Conservation (phyloP, 176 grass and related monocot species). For the Triticum timopheevii region DNA sequence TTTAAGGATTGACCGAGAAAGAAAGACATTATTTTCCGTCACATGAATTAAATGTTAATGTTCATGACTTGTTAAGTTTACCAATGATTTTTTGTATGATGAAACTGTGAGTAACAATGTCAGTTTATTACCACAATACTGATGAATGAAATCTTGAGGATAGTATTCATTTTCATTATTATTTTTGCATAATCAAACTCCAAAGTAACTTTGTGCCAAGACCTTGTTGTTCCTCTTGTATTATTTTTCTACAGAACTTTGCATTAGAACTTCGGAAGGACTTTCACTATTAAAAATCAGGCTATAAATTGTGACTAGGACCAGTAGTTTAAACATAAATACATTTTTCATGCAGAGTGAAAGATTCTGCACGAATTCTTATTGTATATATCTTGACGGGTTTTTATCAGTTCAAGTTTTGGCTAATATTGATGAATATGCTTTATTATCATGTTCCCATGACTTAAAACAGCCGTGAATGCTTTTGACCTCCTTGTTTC, state of each 20-base stretch:
- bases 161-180: conserved; percentile 5
- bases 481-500: conserved; percentile 23
- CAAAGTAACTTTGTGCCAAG: neutral
- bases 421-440: conserved; percentile 1
- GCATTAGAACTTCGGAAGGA: neutral
- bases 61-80: neutral
- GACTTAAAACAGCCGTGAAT: conserved; percentile 1
- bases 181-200: neutral
- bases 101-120: neutral
- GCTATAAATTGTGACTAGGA: neutral
- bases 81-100: neutral
- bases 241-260: neutral
- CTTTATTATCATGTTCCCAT: neutral
- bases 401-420: conserved; percentile 32
- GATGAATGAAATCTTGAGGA: neutral
- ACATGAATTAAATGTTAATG: neutral
- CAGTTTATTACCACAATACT: neutral
- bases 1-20: neutral
- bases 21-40: neutral
- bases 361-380: neutral
- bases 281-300: neutral
- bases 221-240: neutral
- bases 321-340: neutral
- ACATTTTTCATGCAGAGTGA: neutral
- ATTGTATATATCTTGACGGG: neutral